Percentiles rank a stretch among this genome's conserved stretches.
These are phyloP conservation scores for Globisporangium uncinulatum DNA, from an alignment of 352 stramenopile genomes.

Conservation along the genomic window DNA sequence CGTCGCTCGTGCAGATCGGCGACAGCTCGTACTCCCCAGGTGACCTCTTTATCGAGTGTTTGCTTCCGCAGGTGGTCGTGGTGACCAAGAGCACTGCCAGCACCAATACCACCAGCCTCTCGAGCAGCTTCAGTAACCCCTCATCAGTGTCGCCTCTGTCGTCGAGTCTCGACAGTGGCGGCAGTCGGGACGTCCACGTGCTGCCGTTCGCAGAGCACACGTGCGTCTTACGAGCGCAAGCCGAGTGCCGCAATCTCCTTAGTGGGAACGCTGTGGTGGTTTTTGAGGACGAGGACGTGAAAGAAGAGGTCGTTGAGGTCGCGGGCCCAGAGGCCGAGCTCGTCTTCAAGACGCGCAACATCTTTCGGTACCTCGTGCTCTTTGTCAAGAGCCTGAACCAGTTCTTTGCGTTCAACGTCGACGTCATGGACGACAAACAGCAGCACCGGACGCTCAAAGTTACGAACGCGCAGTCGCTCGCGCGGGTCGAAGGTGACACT, in stretches of 20 bases:
- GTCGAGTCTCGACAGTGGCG: neutral
- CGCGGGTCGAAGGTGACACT: slow-evolving; percentile 37
- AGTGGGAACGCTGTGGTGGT: slow-evolving; percentile 66
- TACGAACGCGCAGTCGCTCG: slow-evolving; percentile 71
- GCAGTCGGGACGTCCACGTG: slow-evolving; percentile 19
- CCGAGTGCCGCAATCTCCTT: slow-evolving; percentile 53
- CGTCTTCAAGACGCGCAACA: slow-evolving; percentile 55
- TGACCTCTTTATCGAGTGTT: slow-evolving; percentile 47
- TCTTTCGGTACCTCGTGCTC: slow-evolving; percentile 78
- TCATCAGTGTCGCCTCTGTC: neutral
- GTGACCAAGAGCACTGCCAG: slow-evolving; percentile 3
- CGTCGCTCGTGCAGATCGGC: slow-evolving; percentile 48
- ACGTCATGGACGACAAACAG: slow-evolving; percentile 65
- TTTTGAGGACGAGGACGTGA: slow-evolving; percentile 67
- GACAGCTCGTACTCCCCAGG: slow-evolving; percentile 46
- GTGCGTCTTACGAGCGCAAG: slow-evolving; percentile 41
- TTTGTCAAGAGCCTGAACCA: slow-evolving; percentile 79
- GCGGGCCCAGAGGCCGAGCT: slow-evolving; percentile 62
- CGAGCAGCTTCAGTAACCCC: neutral
- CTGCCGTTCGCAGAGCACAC: slow-evolving; percentile 46
- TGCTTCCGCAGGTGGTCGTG: slow-evolving; percentile 33
- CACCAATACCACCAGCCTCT: neutral
- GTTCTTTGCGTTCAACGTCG: slow-evolving; percentile 67
- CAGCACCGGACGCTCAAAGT: slow-evolving; percentile 50
- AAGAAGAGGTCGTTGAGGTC: slow-evolving; percentile 75